Percentiles rank a stretch among this genome's conserved stretches.
Conservation (phyloP, 31 red algal species). For the Asparagopsis taxiformis region DNA sequence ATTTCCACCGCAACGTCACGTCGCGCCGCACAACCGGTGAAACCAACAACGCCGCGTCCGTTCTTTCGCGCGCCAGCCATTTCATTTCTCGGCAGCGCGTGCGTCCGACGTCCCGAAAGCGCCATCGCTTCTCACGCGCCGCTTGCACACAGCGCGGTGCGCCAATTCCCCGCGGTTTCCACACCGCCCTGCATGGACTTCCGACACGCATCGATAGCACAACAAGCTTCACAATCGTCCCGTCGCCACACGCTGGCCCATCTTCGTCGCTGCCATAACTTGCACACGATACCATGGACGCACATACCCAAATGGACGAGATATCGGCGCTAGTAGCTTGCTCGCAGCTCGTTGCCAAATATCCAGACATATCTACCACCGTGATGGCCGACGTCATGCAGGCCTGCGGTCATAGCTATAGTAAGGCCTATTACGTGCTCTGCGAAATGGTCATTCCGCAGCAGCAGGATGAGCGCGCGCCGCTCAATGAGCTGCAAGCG, state of each 20-base stretch:
- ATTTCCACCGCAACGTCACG: no score
- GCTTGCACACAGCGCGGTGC: no score
- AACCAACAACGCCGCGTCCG: no score
- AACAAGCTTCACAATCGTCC: no score
- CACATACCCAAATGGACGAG: not conserved
- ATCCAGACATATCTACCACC: constrained; percentile 5
- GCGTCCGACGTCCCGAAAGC: no score
- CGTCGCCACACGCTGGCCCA: no score
- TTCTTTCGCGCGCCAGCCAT: no score
- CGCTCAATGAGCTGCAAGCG: not conserved
- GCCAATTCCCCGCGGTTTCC: no score
- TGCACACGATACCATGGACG: not conserved
- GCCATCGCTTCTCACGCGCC: no score
- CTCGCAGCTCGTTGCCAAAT: constrained; percentile 28
- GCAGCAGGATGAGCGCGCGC: not conserved
- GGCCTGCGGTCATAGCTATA: constrained; percentile 12
- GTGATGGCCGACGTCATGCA: constrained; percentile 27
- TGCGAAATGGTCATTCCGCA: constrained; percentile 60
- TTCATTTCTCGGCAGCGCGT: no score
- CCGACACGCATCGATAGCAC: not conserved
- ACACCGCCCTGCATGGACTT: not conserved
- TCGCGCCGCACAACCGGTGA: no score
- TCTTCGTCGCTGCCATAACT: not conserved
- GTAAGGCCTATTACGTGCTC: constrained; percentile 21
- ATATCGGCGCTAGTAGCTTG: not conserved